Percentiles rank a stretch among this genome's conserved stretches.
phyloP scores from a whole-genome alignment of 2,329 filamentous ascomycete genomes.

The Mycocentrospora acerina region DNA sequence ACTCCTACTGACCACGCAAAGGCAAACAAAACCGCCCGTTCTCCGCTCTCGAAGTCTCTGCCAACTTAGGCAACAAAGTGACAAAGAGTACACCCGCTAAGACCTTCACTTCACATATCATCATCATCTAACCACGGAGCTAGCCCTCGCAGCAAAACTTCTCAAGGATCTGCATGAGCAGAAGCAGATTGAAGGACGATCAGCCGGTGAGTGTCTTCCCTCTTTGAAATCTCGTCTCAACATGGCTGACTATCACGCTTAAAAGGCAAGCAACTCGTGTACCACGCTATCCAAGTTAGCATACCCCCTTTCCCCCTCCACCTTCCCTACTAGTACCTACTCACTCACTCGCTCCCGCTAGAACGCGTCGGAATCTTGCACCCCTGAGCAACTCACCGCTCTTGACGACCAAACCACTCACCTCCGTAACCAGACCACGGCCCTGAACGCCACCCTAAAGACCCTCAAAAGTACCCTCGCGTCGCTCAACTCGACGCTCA shows the following conservation, averaged over 20 bases:
- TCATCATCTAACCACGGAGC: conserved; percentile 15
- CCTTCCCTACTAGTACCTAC: background rate
- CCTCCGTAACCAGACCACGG: conserved; percentile 49
- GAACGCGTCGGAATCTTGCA: conserved; percentile 52
- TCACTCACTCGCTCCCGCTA: conserved; percentile 29
- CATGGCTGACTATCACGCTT: conserved; percentile 5
- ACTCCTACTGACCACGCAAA: conserved; percentile 21
- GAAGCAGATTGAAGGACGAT: conserved; percentile 59
- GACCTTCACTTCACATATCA: conserved; percentile 1
- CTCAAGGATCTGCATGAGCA: conserved; percentile 64
- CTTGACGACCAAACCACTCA: conserved; percentile 53
- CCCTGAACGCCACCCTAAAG: conserved; percentile 51
- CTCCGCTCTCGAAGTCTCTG: conserved; percentile 60
- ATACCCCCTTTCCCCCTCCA: background rate
- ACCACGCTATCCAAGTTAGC: conserved; percentile 55
- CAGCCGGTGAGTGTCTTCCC: conserved; percentile 47
- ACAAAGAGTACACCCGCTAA: conserved; percentile 50
- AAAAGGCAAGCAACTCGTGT: conserved; percentile 63
- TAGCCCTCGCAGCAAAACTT: conserved; percentile 61
- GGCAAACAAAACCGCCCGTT: conserved; percentile 57
- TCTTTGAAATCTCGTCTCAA: background rate
- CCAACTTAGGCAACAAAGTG: conserved; percentile 63
- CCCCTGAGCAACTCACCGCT: conserved; percentile 51
- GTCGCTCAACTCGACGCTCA: conserved; percentile 51
- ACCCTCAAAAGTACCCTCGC: conserved; percentile 51